Evolutionary conservation across 192 early-diverging fungal species (phyloP).

Genomic region (Umbelopsis ramanniana): DNA sequence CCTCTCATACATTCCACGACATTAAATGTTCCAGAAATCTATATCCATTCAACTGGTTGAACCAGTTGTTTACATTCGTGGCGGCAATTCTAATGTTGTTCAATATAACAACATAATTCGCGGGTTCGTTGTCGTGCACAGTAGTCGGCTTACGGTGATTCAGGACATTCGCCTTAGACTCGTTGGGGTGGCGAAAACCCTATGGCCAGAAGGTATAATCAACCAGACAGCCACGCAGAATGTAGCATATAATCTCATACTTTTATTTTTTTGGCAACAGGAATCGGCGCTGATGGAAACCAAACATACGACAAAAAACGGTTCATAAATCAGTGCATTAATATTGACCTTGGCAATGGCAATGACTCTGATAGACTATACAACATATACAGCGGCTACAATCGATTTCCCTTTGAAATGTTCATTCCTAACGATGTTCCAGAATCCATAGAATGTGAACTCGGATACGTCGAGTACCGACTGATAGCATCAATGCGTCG

Average conservation of each 20-base stretch:
- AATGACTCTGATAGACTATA: slow-evolving; percentile 1
- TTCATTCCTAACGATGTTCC: slow-evolving; percentile 35
- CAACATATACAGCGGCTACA: background rate
- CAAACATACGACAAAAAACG: slow-evolving; percentile 9
- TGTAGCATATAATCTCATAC: background rate
- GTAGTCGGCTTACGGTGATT: slow-evolving; percentile 9
- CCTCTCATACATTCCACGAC: background rate
- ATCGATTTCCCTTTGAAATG: slow-evolving; percentile 39
- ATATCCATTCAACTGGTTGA: slow-evolving; percentile 38
- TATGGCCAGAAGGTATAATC: slow-evolving; percentile 39
- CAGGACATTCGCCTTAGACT: slow-evolving; percentile 30
- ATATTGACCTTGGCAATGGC: background rate
- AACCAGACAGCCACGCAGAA: background rate
- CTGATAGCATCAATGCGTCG: slow-evolving; percentile 8
- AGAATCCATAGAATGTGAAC: slow-evolving; percentile 39
- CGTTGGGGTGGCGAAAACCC: slow-evolving; percentile 37
- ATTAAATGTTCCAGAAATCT: slow-evolving; percentile 29
- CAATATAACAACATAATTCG: slow-evolving; percentile 32
- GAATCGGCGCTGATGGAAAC: slow-evolving; percentile 15
- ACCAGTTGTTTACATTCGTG: slow-evolving; percentile 33
- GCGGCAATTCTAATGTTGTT: slow-evolving; percentile 15
- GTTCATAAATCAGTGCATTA: slow-evolving; percentile 1
- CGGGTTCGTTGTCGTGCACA: slow-evolving; percentile 27
- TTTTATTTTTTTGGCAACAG: background rate
- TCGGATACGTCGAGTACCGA: slow-evolving; percentile 34